phyloP scores from a whole-genome alignment of 2,329 filamentous ascomycete genomes.

The Helotiales sp. region DNA sequence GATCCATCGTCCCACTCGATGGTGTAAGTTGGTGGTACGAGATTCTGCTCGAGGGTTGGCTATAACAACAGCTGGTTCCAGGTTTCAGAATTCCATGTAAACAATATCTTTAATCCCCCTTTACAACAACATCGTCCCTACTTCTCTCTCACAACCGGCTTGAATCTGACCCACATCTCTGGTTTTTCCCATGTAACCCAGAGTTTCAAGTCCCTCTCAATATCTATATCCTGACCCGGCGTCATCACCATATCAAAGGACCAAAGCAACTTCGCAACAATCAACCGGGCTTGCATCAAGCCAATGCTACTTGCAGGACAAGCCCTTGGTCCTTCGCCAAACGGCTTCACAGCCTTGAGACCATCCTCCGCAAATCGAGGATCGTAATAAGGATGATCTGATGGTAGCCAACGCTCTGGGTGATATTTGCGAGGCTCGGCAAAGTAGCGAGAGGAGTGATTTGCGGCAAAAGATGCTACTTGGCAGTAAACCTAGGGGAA shows the following conservation, averaged over 20 bases:
- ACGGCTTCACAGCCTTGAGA: conserved; percentile 8
- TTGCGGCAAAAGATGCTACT: background rate
- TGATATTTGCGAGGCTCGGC: conserved; percentile 13
- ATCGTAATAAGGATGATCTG: conserved; percentile 15
- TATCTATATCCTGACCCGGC: conserved; percentile 12
- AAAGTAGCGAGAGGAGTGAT: conserved; percentile 8
- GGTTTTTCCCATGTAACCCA: conserved; percentile 15
- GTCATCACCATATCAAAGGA: conserved; percentile 22
- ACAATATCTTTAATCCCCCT: too few species aligned
- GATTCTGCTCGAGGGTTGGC: too few species aligned
- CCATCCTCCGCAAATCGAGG: conserved; percentile 11
- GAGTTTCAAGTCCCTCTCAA: background rate
- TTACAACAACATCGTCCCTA: too few species aligned
- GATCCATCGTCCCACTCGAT: too few species aligned
- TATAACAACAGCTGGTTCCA: too few species aligned
- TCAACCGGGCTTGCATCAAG: conserved; percentile 33
- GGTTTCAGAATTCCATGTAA: too few species aligned
- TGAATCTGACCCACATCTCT: conserved; percentile 12
- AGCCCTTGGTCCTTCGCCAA: conserved; percentile 18
- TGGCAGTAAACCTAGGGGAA: background rate
- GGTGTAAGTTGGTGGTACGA: too few species aligned
- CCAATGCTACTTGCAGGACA: conserved; percentile 21
- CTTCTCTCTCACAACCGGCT: background rate
- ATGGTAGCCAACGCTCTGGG: conserved; percentile 24
- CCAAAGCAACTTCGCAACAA: conserved; percentile 34